A percentile compares a stretch with the other conserved stretches of the same genome.
Evolutionary conservation across 805 yeast genomes (phyloP).

Genomic region (Pichia sporocuriosa): DNA sequence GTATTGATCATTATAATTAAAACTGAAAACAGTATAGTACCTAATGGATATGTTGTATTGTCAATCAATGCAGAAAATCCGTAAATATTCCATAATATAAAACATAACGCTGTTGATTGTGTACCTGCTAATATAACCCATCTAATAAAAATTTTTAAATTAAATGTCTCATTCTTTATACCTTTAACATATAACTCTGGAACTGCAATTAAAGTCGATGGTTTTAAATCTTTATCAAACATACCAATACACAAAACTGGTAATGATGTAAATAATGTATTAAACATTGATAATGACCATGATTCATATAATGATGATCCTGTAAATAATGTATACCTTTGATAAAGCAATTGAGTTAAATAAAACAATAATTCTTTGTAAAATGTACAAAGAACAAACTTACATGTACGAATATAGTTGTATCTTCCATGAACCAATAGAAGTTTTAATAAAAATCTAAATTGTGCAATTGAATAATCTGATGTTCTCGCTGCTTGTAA

Average conservation of each 20-base stretch:
- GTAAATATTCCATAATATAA: constrained; percentile 60
- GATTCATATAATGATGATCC: constrained; percentile 92
- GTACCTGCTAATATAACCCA: constrained; percentile 78
- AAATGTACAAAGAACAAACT: constrained; percentile 87
- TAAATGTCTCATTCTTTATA: constrained; percentile 66
- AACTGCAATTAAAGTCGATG: constrained; percentile 81
- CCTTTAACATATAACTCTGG: constrained; percentile 87
- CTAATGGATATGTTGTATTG: constrained; percentile 75
- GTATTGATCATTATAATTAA: constrained; percentile 67
- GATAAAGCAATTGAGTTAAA: constrained; percentile 81
- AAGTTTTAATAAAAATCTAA: constrained; percentile 73
- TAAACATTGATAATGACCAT: constrained; percentile 96
- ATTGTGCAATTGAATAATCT: constrained; percentile 93
- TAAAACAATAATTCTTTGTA: constrained; percentile 91
- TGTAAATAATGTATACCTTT: constrained; percentile 78
- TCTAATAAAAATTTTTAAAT: constrained; percentile 55
- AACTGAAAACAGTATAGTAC: constrained; percentile 67
- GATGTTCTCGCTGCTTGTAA: constrained; percentile 93
- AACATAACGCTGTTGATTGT: constrained; percentile 66
- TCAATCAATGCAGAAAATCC: constrained; percentile 64
- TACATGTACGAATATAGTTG: constrained; percentile 86
- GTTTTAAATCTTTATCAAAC: constrained; percentile 84
- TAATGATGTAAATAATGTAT: constrained; percentile 87
- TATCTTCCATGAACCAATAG: constrained; percentile 93
- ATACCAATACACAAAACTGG: constrained; percentile 93